These are phyloP conservation scores for Capsicum baccatum DNA, from an alignment of 257 asterid species.

Conservation along the genomic window DNA sequence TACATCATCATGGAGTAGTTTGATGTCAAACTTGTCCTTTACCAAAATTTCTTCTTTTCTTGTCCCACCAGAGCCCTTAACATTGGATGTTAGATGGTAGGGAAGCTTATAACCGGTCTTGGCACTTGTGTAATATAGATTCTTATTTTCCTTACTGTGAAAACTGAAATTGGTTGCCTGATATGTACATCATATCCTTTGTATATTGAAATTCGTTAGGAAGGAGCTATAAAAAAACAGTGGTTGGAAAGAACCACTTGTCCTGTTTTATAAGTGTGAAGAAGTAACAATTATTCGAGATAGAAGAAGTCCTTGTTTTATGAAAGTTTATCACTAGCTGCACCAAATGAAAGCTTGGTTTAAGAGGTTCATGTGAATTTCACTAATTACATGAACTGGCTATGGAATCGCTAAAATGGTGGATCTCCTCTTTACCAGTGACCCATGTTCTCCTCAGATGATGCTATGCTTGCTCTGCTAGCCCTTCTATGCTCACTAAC, in stretches of 20 bases:
- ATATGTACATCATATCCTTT: constrained; percentile 34
- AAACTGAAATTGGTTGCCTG: constrained; percentile 11
- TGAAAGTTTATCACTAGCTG: not conserved
- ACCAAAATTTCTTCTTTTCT: constrained; percentile 70
- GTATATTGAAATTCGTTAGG: constrained; percentile 29
- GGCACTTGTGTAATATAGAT: not conserved
- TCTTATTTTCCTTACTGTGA: constrained; percentile 24
- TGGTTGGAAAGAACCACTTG: not conserved
- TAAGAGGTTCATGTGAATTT: constrained; percentile 24
- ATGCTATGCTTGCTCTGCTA: not conserved
- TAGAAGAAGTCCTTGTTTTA: constrained; percentile 8
- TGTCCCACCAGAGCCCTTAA: constrained; percentile 74
- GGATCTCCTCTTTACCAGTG: not conserved
- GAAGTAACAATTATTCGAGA: not conserved
- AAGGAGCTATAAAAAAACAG: not conserved
- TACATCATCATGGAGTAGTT: constrained; percentile 69
- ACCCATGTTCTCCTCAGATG: not conserved
- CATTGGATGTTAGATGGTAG: constrained; percentile 88
- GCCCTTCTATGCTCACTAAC: constrained; percentile 16
- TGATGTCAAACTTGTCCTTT: constrained; percentile 75
- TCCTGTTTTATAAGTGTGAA: constrained; percentile 3
- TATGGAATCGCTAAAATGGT: not conserved
- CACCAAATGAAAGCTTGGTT: not conserved
- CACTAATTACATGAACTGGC: constrained; percentile 5
- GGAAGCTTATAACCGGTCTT: constrained; percentile 21